These are phyloP conservation scores for Helicostylum pulchrum DNA, from an alignment of 192 early-diverging fungal species.

Conservation along the genomic window DNA sequence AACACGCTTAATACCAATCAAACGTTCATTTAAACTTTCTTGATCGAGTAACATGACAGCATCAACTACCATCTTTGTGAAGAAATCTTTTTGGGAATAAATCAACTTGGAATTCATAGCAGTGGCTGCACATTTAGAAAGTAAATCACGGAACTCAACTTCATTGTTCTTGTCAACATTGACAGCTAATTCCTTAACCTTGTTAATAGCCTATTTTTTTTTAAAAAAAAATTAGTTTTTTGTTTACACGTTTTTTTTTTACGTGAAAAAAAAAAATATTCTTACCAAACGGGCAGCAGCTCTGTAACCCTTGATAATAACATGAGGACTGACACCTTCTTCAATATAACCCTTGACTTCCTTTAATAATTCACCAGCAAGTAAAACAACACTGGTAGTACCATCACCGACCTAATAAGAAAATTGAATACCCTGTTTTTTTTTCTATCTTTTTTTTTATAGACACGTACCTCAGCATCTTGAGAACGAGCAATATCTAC, in stretches of 20 bases:
- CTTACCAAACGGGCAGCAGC: conserved; percentile 80
- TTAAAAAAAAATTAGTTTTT: neutral
- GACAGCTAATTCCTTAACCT: conserved; percentile 90
- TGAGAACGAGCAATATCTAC: conserved; percentile 98
- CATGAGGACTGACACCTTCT: conserved; percentile 91
- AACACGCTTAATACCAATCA: conserved; percentile 99
- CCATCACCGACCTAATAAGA: conserved; percentile 84
- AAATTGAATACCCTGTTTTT: neutral
- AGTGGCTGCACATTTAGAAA: conserved; percentile 96
- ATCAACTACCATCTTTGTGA: conserved; percentile 98
- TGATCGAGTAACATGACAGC: conserved; percentile 95
- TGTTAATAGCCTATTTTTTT: conserved; percentile 70
- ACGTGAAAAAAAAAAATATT: neutral
- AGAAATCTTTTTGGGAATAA: conserved; percentile 94
- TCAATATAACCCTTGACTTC: conserved; percentile 92
- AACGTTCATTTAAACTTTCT: conserved; percentile 89
- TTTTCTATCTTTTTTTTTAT: neutral
- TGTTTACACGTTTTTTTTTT: too few relatives aligned
- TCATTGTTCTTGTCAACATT: conserved; percentile 78
- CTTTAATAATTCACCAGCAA: conserved; percentile 96
- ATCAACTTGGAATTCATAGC: conserved; percentile 99
- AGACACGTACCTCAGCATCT: conserved; percentile 80
- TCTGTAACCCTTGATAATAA: conserved; percentile 93
- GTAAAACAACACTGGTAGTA: conserved; percentile 94
- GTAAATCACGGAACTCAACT: conserved; percentile 79